Evolutionary conservation across 352 stramenopile species (phyloP).

Genomic region (Phytophthora europaea): DNA sequence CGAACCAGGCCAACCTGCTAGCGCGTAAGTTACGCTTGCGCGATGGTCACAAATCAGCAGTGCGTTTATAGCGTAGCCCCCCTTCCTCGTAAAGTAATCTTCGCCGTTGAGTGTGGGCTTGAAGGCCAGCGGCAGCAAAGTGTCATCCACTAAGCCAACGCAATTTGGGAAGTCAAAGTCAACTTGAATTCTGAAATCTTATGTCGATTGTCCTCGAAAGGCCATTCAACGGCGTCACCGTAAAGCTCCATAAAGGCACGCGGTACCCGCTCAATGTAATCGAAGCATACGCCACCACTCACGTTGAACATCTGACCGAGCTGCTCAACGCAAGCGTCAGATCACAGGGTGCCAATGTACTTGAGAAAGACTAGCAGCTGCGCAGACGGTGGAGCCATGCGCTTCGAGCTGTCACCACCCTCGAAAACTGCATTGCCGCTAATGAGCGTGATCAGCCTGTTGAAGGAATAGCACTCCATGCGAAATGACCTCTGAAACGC

Average conservation of each 20-base stretch:
- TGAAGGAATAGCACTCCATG: neutral
- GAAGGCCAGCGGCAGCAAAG: neutral
- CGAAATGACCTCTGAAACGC: neutral
- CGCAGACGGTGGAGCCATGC: neutral
- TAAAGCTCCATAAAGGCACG: neutral
- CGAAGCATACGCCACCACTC: neutral
- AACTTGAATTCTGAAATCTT: neutral
- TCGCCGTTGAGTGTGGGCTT: neutral
- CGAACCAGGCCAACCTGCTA: neutral
- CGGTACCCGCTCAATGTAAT: neutral
- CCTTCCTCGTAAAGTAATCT: neutral
- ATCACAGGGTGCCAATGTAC: neutral
- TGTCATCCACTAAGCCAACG: neutral
- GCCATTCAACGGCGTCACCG: neutral
- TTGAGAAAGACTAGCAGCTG: neutral
- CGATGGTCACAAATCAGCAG: neutral
- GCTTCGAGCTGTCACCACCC: neutral
- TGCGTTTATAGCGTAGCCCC: neutral
- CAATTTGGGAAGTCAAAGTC: neutral
- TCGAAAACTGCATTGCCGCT: neutral
- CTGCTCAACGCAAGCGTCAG: neutral
- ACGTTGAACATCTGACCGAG: neutral
- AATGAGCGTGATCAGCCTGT: neutral
- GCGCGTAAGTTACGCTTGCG: neutral
- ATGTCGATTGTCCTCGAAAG: neutral